These are phyloP conservation scores for Chaetomium fimeti DNA, from an alignment of 495 filamentous ascomycete species.

Conservation along the genomic window DNA sequence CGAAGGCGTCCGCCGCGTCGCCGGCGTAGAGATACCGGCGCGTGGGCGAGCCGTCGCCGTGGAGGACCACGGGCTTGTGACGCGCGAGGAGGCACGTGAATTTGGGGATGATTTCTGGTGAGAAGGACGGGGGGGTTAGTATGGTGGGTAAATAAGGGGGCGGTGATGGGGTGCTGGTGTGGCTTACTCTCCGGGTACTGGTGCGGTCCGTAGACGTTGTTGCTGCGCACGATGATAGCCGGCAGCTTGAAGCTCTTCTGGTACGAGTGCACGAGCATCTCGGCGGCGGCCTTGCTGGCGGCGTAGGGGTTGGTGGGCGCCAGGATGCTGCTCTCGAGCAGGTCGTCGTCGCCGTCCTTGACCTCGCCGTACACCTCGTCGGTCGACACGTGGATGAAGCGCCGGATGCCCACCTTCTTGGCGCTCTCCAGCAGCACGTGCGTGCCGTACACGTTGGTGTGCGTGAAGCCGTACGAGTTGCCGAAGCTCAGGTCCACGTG, in stretches of 20 bases:
- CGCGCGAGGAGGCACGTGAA: constrained; percentile 65
- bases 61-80: constrained; percentile 58
- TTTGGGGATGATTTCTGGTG: constrained; percentile 70
- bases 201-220: constrained; percentile 78
- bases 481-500: constrained; percentile 72
- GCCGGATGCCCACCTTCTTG: constrained; percentile 58
- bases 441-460: constrained; percentile 70
- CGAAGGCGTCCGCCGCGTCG: constrained; percentile 74
- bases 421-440: constrained; percentile 69
- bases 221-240: constrained; percentile 67
- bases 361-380: constrained; percentile 80
- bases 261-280: constrained; percentile 77
- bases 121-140: not conserved
- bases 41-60: constrained; percentile 66
- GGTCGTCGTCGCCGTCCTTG: constrained; percentile 58
- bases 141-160: not conserved
- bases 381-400: constrained; percentile 72
- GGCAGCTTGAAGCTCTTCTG: constrained; percentile 69
- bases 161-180: not conserved
- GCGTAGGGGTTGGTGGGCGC: constrained; percentile 76
- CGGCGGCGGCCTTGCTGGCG: constrained; percentile 73
- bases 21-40: constrained; percentile 68
- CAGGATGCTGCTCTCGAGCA: constrained; percentile 60
- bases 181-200: constrained; percentile 74
- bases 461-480: constrained; percentile 68